A percentile compares a stretch with the other conserved stretches of the same genome.
These are phyloP conservation scores for Paraphaeosphaeria sporulosa DNA, from an alignment of 2,329 filamentous ascomycete species.

Conservation along the genomic window DNA sequence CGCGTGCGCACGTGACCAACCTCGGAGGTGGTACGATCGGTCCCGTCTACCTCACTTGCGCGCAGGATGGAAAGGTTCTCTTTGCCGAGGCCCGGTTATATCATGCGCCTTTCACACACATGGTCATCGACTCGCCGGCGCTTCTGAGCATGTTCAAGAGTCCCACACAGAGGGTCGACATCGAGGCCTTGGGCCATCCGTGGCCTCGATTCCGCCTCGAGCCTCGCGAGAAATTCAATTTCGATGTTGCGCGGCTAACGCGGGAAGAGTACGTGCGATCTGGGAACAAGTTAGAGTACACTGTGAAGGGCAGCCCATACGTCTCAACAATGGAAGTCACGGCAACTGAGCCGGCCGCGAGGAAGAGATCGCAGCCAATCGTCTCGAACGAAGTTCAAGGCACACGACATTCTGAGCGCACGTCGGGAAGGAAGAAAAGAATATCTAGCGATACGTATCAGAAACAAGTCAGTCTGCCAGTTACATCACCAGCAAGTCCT, in stretches of 20 bases:
- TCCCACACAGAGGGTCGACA: conserved; percentile 8
- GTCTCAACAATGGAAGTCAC: conserved; percentile 1
- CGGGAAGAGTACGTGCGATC: conserved; percentile 6
- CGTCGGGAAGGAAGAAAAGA: not conserved
- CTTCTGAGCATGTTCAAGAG: conserved; percentile 19
- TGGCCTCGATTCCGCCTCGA: conserved; percentile 13
- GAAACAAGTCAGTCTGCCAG: not conserved
- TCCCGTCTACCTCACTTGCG: conserved; percentile 10
- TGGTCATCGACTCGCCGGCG: conserved; percentile 18
- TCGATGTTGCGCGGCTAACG: conserved; percentile 7
- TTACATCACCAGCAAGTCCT: not conserved
- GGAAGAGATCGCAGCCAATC: not conserved
- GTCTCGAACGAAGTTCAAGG: not conserved
- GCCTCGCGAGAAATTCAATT: not conserved
- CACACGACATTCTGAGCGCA: not conserved
- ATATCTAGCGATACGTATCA: not conserved
- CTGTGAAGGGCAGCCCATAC: conserved; percentile 8
- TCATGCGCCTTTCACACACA: conserved; percentile 17
- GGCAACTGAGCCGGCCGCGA: not conserved
- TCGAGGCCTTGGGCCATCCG: conserved; percentile 15
- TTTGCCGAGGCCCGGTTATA: conserved; percentile 16
- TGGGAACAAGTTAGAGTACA: not conserved
- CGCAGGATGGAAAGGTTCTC: not conserved
- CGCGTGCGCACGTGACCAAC: conserved; percentile 13
- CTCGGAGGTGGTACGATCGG: conserved; percentile 19